Evolutionary conservation across 192 early-diverging fungal species (phyloP).

Genomic region (Backusella parvicylindrica): DNA sequence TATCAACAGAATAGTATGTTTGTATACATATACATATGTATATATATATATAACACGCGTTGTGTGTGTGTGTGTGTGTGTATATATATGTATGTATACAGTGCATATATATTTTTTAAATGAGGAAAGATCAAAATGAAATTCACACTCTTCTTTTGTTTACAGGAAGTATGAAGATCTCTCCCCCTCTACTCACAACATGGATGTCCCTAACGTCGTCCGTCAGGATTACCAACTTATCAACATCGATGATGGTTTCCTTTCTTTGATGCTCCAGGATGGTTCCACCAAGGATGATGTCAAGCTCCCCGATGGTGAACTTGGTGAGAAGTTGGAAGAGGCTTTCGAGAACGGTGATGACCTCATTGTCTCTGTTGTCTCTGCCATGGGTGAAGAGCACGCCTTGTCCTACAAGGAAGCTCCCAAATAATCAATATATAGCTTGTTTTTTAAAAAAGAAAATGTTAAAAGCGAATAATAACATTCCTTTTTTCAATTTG

Average conservation of each 20-base stretch:
- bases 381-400: constrained; percentile 92
- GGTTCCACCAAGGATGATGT: constrained; percentile 94
- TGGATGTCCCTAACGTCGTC: constrained; percentile 95
- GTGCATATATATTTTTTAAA: background rate
- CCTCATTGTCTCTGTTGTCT: constrained; percentile 78
- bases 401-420: constrained; percentile 57
- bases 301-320: constrained; percentile 83
- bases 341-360: constrained; percentile 75
- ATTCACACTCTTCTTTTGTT: background rate
- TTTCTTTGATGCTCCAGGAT: constrained; percentile 77
- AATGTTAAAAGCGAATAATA: background rate
- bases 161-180: constrained; percentile 91
- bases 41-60: background rate
- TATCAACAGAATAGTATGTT: background rate
- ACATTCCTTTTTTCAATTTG: constrained; percentile 8
- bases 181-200: constrained; percentile 99
- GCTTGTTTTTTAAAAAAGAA: constrained; percentile 6
- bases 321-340: constrained; percentile 68
- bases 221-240: constrained; percentile 85
- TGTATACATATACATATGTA: background rate
- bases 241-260: constrained; percentile 89
- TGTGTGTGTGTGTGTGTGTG: background rate
- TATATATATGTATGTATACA: background rate
- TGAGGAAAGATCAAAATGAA: background rate
- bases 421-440: constrained; percentile 20